Base-by-base conservation (phyloP, 495 filamentous ascomycete species). In the Hypomontagnella submonticulosa region DNA sequence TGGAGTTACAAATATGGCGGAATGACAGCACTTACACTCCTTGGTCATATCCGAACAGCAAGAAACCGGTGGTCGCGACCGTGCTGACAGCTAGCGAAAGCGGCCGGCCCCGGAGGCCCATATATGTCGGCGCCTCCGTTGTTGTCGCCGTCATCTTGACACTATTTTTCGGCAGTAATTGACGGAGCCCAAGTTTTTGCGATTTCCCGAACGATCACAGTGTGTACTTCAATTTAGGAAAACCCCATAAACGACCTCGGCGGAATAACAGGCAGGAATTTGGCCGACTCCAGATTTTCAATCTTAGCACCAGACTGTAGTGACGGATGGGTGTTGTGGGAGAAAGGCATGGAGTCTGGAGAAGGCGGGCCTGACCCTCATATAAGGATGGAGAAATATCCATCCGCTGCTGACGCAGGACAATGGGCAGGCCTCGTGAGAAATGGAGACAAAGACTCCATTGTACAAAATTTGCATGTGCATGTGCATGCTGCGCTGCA, bases 1-100 rank as follows among this genome's bases (percentile, higher is more conserved):
- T 10, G 20, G 10, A 20, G 4, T 27, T 32, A 10, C 23, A 30
- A 36, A 36, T 11, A 38, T 11, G 34, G 36, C 6, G 36, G 23
- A 13, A n/a, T 19, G 20, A 15, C 19, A 12, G 30, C 33, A 61
- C 60, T 61, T 49, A 70, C 66, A 73, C 71, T 73, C 82, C 81
- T 72, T 84, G 87, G 57, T 89, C 87, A 71, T 90, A 90, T 68
- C 89, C 89, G 72, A 91, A 92, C 4, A 91, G 82, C 30, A 92
- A 73, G 75, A 92, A 91, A 23, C 88, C 89, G 43, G 87, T 90
- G 0, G 89, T 91, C 15, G 89, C 87, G 38, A 92, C 84, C 8
- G 60, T 63, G 19, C 60, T 88, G 34, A 92, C 81, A 18, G 83
- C 79, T 61, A 88, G 70, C 13, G 85, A 87, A 41, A 92, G 81